phyloP scores from a whole-genome alignment of 208 protist species.

The Chromosphaera perkinsii region DNA sequence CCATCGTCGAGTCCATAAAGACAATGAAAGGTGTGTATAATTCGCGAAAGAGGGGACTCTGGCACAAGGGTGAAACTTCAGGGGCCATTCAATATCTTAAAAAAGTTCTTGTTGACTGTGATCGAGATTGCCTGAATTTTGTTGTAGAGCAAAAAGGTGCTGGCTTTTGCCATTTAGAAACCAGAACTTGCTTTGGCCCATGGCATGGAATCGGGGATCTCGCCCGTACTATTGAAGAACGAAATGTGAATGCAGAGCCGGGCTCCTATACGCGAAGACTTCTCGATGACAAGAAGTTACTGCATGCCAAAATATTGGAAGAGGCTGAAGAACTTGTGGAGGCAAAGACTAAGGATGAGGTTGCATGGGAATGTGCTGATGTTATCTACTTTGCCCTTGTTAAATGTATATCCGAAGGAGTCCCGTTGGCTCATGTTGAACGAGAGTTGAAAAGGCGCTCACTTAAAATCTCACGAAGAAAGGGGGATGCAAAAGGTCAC shows the following conservation, averaged over 20 bases:
- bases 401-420: slow-evolving; percentile 35
- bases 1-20: slow-evolving; percentile 39
- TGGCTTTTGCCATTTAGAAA: slow-evolving; percentile 52
- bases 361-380: slow-evolving; percentile 57
- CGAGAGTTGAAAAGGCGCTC: slow-evolving; percentile 27
- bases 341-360: slow-evolving; percentile 28
- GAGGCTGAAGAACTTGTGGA: slow-evolving; percentile 41
- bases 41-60: slow-evolving; percentile 53
- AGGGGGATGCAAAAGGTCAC: slow-evolving; percentile 46
- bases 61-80: slow-evolving; percentile 57
- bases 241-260: slow-evolving; percentile 31
- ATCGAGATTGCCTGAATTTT: slow-evolving; percentile 52
- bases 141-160: slow-evolving; percentile 49
- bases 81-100: slow-evolving; percentile 43
- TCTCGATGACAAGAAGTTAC: slow-evolving; percentile 46
- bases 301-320: slow-evolving; percentile 55
- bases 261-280: slow-evolving; percentile 59
- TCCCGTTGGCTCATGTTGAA: slow-evolving; percentile 48
- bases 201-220: slow-evolving; percentile 13
- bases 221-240: slow-evolving; percentile 7
- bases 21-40: slow-evolving; percentile 48
- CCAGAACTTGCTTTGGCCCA: slow-evolving; percentile 44
- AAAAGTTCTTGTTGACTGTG: slow-evolving; percentile 49
- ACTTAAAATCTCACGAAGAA: slow-evolving; percentile 42
- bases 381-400: slow-evolving; percentile 58